A percentile compares a stretch with the other conserved stretches of the same genome.
phyloP scores from a whole-genome alignment of 1,284 basidiomycete species.

The Ustilago sp. region DNA sequence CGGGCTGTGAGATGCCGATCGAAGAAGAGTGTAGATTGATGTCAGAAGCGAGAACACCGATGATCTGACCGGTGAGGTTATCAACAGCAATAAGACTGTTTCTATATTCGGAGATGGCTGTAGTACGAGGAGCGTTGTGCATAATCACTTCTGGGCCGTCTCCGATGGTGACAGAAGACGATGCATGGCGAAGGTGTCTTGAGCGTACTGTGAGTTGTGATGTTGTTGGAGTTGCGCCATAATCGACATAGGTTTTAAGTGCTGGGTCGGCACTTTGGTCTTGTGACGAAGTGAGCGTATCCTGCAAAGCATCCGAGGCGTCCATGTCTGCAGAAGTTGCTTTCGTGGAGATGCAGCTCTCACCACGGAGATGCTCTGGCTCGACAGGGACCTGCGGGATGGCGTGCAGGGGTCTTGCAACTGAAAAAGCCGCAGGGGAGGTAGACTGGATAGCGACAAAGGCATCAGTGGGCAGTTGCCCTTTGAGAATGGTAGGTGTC shows the following conservation, averaged over 20 bases:
- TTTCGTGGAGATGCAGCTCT: neutral
- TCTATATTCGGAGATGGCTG: constrained; percentile 30
- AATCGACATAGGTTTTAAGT: neutral
- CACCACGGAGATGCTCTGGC: neutral
- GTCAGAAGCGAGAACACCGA: constrained; percentile 52
- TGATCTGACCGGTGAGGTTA: constrained; percentile 54
- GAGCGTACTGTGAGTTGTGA: constrained; percentile 12
- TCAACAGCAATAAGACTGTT: constrained; percentile 60
- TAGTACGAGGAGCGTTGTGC: constrained; percentile 5
- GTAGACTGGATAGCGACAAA: neutral
- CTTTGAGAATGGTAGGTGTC: neutral
- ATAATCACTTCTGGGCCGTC: constrained; percentile 16
- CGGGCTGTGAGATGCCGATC: neutral
- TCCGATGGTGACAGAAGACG: constrained; percentile 17
- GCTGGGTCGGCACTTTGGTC: neutral
- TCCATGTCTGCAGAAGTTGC: neutral
- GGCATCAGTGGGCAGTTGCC: neutral
- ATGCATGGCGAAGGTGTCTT: constrained; percentile 21
- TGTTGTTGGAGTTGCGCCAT: neutral
- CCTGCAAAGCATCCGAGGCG: neutral
- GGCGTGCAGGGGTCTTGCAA: constrained; percentile 11
- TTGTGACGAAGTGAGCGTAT: neutral
- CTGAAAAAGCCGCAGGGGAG: neutral
- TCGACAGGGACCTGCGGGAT: neutral
- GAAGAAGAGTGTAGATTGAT: constrained; percentile 31